Conservation (phyloP, 352 stramenopile species). For the Globisporangium paddicum region DNA sequence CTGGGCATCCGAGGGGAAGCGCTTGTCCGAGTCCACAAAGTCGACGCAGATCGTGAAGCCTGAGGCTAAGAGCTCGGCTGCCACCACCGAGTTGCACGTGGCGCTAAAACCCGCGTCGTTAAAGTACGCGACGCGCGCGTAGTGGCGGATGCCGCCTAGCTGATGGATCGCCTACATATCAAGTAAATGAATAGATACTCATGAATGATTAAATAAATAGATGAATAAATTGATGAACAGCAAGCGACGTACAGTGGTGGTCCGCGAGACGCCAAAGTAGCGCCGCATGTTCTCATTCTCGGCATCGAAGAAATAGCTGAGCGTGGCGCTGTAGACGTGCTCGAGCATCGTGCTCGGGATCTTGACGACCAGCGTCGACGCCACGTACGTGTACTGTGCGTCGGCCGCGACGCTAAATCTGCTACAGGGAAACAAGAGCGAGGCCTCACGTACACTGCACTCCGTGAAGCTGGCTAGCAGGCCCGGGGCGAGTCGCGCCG, state of each 20-base stretch:
- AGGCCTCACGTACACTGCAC: background rate
- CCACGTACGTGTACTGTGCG: background rate
- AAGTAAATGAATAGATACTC: no score
- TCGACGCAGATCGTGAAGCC: background rate
- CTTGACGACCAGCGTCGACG: background rate
- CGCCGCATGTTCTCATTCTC: background rate
- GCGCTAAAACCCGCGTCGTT: background rate
- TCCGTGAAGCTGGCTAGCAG: background rate
- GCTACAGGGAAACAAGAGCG: background rate
- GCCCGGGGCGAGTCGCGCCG: background rate
- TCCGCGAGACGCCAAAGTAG: background rate
- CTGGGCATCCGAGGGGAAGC: background rate
- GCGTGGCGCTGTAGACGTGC: background rate
- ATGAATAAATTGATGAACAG: background rate
- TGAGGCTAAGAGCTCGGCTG: background rate
- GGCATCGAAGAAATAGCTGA: background rate
- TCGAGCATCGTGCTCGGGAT: background rate
- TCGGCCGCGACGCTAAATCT: background rate
- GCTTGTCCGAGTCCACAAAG: background rate
- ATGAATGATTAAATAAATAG: no score
- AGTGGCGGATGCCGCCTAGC: background rate
- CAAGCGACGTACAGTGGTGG: background rate
- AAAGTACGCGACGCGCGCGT: background rate
- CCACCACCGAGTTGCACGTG: background rate
- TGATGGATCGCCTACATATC: background rate